Base-by-base conservation (phyloP, 768 basidiomycete genomes). In the Leccinum rimulosum region DNA sequence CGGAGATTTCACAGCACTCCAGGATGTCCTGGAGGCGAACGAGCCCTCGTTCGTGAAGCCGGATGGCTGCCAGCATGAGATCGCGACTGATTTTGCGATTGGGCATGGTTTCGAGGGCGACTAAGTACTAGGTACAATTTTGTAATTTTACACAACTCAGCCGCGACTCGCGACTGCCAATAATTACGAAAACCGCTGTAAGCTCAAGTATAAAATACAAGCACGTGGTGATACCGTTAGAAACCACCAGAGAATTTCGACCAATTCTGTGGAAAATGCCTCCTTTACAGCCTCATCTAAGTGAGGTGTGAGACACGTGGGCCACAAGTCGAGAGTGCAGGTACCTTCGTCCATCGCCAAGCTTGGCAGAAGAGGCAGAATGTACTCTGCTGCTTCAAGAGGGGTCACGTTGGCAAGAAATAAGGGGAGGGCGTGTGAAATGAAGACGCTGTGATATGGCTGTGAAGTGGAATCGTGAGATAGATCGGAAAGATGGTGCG, bases 231-330 rank as follows among this genome's bases (percentile, higher is more conserved):
- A 57, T 63, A 85, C 86, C 56, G 87, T 84, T 66, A 92, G 86
- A 75, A 96, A 98, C 87, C 93, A 96, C 93, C 93, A 97, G 52
- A 97, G 83, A 64, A 96, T 84, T 52, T 82, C 76, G 38, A 91
- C 85, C 10, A 98, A 78, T 64, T 91, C 87, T 2, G 84, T 80
- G 1, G 91, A 88, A 25, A 97, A 84, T 6, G 92, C 91, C 72
- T 95, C 94, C 70, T 91, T 91, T 55, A 97, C 93, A 49, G 80
- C 72, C 68, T 96, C 94, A 61, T 96, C 94, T 93, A 67, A 35
- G 59, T 50, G 36, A 62, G 45, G 52, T 33, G 57, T 65, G 8
- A 71, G 57, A 56, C 33, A 48, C 1, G 43, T 17, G 35, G 17
- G 40, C 10, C 14, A 27, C 48, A 50, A 47, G 61, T 55, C 36